Percentiles rank a stretch among this genome's conserved stretches.
These are phyloP conservation scores for Fusarium illudens DNA, from an alignment of 2,329 filamentous ascomycete species.

Conservation along the genomic window DNA sequence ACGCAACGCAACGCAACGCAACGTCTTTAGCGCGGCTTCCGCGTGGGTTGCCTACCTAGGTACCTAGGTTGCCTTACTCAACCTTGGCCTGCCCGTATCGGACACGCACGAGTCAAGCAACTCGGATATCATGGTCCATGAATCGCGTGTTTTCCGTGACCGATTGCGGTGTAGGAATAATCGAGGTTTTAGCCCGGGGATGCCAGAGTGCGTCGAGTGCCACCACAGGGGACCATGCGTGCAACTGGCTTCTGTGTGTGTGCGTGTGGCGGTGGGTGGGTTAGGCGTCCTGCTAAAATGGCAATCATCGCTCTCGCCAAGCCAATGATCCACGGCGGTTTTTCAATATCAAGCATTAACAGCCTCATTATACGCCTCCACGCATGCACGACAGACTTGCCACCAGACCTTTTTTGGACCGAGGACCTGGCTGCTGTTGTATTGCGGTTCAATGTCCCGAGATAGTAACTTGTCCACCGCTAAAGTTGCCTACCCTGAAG, in stretches of 20 bases:
- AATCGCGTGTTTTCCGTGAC: constrained; percentile 15
- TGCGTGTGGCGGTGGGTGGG: not conserved
- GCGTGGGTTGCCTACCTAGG: no score
- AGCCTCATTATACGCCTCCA: constrained; percentile 8
- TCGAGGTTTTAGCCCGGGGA: not conserved
- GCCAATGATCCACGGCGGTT: not conserved
- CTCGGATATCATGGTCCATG: constrained; percentile 13
- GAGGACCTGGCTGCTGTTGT: constrained; percentile 1
- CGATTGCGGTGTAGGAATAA: not conserved
- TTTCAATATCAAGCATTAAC: not conserved
- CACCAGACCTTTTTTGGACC: constrained; percentile 4
- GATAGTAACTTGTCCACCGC: not conserved
- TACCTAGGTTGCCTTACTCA: no score
- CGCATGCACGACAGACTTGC: constrained; percentile 11
- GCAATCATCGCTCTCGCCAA: not conserved
- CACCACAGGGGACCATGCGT: not conserved
- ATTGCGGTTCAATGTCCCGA: not conserved
- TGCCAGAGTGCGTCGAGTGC: not conserved
- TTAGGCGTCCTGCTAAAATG: not conserved
- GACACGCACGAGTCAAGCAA: constrained; percentile 24
- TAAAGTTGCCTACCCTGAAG: not conserved
- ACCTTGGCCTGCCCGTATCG: not conserved
- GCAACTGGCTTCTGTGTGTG: not conserved
- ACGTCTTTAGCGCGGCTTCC: constrained; percentile 23
- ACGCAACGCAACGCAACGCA: not conserved